Conservation (phyloP, 208 protist species). For the Tritrichomonas foetus region DNA sequence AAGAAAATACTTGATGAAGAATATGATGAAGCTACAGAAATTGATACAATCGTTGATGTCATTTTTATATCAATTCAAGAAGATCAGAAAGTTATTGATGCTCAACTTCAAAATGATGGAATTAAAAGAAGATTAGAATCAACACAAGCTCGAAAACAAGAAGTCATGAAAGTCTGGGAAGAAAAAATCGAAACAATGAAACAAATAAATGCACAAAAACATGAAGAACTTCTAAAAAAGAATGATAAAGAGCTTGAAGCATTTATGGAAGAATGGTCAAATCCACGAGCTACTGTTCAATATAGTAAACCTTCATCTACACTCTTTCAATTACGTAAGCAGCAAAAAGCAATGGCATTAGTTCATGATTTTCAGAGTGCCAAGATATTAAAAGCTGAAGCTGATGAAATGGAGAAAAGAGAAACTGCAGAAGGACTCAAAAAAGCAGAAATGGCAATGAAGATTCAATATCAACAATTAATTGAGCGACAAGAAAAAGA, state of each 20-base stretch:
- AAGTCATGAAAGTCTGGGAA: background rate
- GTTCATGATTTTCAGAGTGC: background rate
- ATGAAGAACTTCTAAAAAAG: background rate
- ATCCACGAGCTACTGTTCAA: background rate
- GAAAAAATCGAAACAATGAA: background rate
- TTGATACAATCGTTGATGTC: background rate
- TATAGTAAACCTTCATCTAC: background rate
- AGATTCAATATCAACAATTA: background rate
- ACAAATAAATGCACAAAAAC: background rate
- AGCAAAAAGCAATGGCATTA: background rate
- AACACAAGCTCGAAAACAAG: background rate
- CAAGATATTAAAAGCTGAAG: background rate
- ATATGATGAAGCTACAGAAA: background rate
- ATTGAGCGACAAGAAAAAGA: background rate
- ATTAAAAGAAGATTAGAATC: background rate
- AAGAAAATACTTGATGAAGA: background rate
- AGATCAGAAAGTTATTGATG: background rate
- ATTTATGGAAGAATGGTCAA: background rate
- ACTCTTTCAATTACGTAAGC: background rate
- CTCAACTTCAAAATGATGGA: background rate
- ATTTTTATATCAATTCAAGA: background rate
- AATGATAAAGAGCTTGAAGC: background rate
- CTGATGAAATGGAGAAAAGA: background rate
- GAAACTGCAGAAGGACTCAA: background rate
- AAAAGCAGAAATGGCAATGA: background rate